Base-by-base conservation (phyloP, 148 eudicot species). In the Rhododendron molle region DNA sequence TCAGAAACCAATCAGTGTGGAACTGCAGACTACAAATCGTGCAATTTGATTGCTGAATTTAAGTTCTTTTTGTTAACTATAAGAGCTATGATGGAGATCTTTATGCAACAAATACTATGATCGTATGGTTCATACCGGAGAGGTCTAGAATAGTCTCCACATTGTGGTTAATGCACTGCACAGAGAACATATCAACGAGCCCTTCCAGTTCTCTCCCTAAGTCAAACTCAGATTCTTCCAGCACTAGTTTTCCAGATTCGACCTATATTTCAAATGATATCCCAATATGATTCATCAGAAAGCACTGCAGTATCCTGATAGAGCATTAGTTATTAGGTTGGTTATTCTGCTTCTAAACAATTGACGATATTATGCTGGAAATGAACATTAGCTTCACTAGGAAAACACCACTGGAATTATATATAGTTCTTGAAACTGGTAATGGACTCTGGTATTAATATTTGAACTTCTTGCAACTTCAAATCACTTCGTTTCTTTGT, bases 141-240 rank as follows among this genome's bases (percentile, higher is more conserved):
- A 95, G 98, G 90, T 97, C 98, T 84, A 97, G 90, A 90, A 95
- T 87, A 82, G 92, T 94, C 81, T 97, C 99, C 60, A 97, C 95
- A 73, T 97, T 94, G 86, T 94, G 97, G 88, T 94, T 95, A 85
- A 94, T 93, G 86, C 99, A 92, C 89, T 95, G 98, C 84, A 95
- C 98, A 38, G 98, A 95, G 91, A 95, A 97, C 98, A 97, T 94
- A 88, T 97, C 99, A 78, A 95, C 87, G 65, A 97, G 96, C 86
- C 98, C 99, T 91, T 97, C 99, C 82, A 97, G 98, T 87, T 97
- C 99, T 90, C 95, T 86, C 38, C 96, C 95, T 88, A 97, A 89
- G 91, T 95, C 94, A 88, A 95, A 97, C 76, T 94, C 98, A 52
- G 96, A 86, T 90, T 93, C 94, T 88, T 97, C 99, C 83, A 97